Percentiles rank a stretch among this genome's conserved stretches.
Evolutionary conservation across 1,284 basidiomycete genomes (phyloP).

Genomic region (Ganoderma leucocontextum): DNA sequence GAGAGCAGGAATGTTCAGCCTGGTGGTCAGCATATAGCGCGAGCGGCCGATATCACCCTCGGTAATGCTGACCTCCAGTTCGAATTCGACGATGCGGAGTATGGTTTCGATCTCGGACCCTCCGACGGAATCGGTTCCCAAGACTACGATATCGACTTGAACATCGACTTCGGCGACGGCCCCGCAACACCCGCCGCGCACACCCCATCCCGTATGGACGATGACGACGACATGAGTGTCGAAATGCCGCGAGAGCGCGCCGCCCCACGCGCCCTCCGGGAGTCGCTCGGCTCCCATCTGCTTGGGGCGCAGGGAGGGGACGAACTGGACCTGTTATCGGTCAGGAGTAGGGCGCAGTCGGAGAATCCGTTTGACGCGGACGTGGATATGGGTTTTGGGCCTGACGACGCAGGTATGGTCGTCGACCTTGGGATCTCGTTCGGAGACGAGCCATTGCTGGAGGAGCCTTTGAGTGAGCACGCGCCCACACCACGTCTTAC

Average conservation of each 20-base stretch:
- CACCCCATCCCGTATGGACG: constrained; percentile 33
- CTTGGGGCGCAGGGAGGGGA: constrained; percentile 54
- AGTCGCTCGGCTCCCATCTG: constrained; percentile 69
- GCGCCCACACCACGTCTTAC: constrained; percentile 57
- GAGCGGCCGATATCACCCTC: constrained; percentile 85
- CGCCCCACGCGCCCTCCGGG: constrained; percentile 51
- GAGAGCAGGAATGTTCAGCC: constrained; percentile 71
- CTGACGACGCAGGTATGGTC: constrained; percentile 58
- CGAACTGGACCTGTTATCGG: constrained; percentile 69
- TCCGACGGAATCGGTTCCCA: constrained; percentile 87
- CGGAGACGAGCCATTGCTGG: constrained; percentile 50
- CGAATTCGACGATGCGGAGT: constrained; percentile 66
- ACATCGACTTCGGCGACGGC: constrained; percentile 74
- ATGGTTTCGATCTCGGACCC: constrained; percentile 75
- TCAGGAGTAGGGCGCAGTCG: constrained; percentile 67
- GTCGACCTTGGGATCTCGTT: constrained; percentile 80
- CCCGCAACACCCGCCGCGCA: constrained; percentile 45
- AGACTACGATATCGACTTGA: constrained; percentile 80
- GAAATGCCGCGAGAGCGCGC: constrained; percentile 80
- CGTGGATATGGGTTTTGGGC: constrained; percentile 68
- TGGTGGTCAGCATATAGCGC: constrained; percentile 83
- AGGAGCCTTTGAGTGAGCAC: constrained; percentile 40
- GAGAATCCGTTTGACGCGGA: constrained; percentile 69
- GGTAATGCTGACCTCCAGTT: constrained; percentile 68
- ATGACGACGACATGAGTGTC: constrained; percentile 65